phyloP scores from a whole-genome alignment of 2,329 filamentous ascomycete genomes.

The Aspergillus sp. region DNA sequence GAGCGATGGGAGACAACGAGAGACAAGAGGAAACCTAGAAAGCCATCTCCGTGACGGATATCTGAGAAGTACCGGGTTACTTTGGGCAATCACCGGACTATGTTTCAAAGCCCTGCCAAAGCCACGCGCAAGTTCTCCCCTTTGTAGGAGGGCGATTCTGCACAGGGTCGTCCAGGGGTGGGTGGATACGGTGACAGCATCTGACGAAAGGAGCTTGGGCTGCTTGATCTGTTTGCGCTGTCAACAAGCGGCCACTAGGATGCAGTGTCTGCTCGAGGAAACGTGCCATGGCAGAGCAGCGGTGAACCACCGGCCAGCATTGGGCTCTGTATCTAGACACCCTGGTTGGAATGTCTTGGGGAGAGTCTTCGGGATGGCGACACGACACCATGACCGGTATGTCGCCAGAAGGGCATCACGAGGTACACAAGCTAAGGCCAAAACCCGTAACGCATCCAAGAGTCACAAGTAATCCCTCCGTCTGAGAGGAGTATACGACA shows the following conservation, averaged over 20 bases:
- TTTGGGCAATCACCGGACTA: slow-evolving; percentile 7
- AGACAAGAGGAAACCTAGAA: slow-evolving; percentile 7
- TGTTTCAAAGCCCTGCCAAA: slow-evolving; percentile 3
- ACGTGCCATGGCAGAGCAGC: slow-evolving; percentile 9
- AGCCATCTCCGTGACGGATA: slow-evolving; percentile 4
- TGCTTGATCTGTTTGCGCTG: slow-evolving; percentile 4
- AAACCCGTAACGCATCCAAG: too few species aligned
- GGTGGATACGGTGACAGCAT: slow-evolving; percentile 15
- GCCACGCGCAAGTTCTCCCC: slow-evolving; percentile 2
- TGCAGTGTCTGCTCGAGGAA: slow-evolving; percentile 10
- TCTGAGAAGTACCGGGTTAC: slow-evolving; percentile 1
- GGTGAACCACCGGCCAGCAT: slow-evolving; percentile 11
- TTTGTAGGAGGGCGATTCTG: slow-evolving; percentile 17
- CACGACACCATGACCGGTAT: slow-evolving; percentile 11
- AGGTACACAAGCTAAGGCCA: slow-evolving; percentile 9
- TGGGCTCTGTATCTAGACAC: slow-evolving; percentile 10
- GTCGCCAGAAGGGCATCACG: slow-evolving; percentile 12
- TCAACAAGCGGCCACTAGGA: slow-evolving; percentile 4
- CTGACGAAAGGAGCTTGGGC: slow-evolving; percentile 9
- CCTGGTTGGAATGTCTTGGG: slow-evolving; percentile 15
- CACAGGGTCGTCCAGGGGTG: slow-evolving; percentile 4
- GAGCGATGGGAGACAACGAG: slow-evolving; percentile 5
- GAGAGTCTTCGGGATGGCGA: slow-evolving; percentile 9
- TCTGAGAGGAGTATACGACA: not conserved
- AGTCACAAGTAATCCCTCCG: too few species aligned